Percentiles rank a stretch among this genome's conserved stretches.
These are phyloP conservation scores for Eucalyptus coolabah DNA, from an alignment of 345 rosid species.

Conservation along the genomic window DNA sequence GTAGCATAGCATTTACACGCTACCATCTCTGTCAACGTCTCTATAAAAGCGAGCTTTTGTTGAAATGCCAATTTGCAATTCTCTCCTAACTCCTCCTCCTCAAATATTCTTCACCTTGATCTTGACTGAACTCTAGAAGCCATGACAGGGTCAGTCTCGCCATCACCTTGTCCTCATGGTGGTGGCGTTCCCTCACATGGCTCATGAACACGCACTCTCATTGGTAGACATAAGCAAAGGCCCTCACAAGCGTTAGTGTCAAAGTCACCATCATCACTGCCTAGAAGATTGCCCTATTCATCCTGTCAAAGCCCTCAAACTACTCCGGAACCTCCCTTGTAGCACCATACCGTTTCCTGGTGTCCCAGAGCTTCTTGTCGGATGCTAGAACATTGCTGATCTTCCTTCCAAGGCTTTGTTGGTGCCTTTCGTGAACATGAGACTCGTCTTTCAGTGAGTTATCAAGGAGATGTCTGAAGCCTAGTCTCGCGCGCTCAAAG, in stretches of 20 bases:
- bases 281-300: slow-evolving; percentile 3
- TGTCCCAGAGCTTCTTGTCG: neutral
- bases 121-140: neutral
- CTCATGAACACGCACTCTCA: slow-evolving; percentile 25
- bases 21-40: neutral
- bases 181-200: slow-evolving; percentile 21
- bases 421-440: neutral
- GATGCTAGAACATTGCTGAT: neutral
- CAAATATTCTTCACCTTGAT: neutral
- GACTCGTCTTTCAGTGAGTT: neutral
- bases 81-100: neutral
- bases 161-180: neutral
- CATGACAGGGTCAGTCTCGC: neutral
- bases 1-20: neutral
- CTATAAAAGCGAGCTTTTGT: neutral
- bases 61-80: neutral
- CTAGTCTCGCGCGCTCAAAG: neutral
- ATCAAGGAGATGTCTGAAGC: neutral
- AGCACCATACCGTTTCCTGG: neutral
- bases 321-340: neutral
- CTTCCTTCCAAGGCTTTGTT: slow-evolving; percentile 4
- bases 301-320: neutral
- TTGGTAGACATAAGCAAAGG: slow-evolving; percentile 10
- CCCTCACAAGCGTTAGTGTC: neutral
- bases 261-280: slow-evolving; percentile 10